Percentiles rank a stretch among this genome's conserved stretches.
Conservation (phyloP, 768 basidiomycete species). For the Leccinellum luteum region DNA sequence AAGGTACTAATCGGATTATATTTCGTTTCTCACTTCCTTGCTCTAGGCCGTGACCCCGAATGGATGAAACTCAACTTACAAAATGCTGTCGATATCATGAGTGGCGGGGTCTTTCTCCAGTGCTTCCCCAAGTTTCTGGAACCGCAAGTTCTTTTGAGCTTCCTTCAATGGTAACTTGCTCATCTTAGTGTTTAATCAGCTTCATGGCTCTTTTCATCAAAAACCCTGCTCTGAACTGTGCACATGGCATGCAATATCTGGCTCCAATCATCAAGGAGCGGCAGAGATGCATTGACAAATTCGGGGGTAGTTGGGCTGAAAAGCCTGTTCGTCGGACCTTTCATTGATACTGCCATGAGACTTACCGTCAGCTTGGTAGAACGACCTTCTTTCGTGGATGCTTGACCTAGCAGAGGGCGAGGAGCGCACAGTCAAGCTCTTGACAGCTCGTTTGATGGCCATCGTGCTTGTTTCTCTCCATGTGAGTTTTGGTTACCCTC, state of each 20-base stretch:
- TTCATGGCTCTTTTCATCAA: not conserved
- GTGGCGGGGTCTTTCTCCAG: not conserved
- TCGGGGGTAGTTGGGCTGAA: not conserved
- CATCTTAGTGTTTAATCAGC: not conserved
- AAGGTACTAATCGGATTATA: not conserved
- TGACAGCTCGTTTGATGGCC: too few species aligned
- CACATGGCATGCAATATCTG: not conserved
- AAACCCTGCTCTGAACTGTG: not conserved
- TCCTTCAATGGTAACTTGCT: not conserved
- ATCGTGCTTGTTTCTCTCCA: not conserved
- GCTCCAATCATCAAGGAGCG: constrained; percentile 3
- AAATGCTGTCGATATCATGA: not conserved
- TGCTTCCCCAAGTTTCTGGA: not conserved
- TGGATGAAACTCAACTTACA: not conserved
- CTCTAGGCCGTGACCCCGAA: not conserved
- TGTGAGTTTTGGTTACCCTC: constrained; percentile 6
- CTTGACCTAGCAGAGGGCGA: not conserved
- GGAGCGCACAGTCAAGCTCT: not conserved
- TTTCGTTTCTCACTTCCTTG: not conserved
- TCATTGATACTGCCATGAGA: not conserved
- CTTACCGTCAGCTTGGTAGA: not conserved
- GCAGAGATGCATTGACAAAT: not conserved
- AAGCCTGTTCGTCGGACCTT: not conserved
- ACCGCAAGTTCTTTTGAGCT: not conserved
- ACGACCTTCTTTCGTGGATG: not conserved